Base-by-base conservation (phyloP, 257 asterid genomes). In the Forsythia viridissima region DNA sequence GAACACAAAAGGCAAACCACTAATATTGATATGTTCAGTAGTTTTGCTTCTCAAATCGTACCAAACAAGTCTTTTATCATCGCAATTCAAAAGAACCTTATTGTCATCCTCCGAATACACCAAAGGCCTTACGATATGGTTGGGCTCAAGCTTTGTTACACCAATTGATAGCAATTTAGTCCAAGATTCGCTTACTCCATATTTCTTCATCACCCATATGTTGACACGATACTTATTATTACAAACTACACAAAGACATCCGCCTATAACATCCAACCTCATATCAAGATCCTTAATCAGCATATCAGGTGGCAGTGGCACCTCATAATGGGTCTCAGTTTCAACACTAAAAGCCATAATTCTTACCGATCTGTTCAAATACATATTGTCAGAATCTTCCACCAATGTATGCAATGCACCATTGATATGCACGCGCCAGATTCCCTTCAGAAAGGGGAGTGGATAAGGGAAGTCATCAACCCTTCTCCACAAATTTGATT, bases 201-300 rank as follows among this genome's bases (percentile, higher is more conserved):
- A 91, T 42, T 89, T 89, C 77, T 88, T 88, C 96, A 91, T 91
- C 80, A 91, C 83, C 98, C 97, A 93, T 16, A 93, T 67, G 6
- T 80, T 90, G 24, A 77, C 82, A 70, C 81, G 48, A 69, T 81
- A 73, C 65, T 75, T 61, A 16, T 51, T 42, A 59, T 80, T 24
- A 72, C 87, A 75, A 38, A 89, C 70, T 79, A 89, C 37, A 73
- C 88, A 81, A 79, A 92, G 85, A 61, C 74, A 77, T 12, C 84
- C 92, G 8, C 75, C 93, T 75, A 92, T 44, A 75, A 76, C 82
- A 71, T 83, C 88, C 82, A 91, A 77, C 71, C 72, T 80, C 75
- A 88, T 12, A 51, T 86, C 82, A 0, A 74, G 67, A 13, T 51
- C 24, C 30, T 74, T 70, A 10, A 21, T 39, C 76, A 46, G 9